Base-by-base conservation (phyloP, 805 yeast species). In the Geotrichum ghanense region DNA sequence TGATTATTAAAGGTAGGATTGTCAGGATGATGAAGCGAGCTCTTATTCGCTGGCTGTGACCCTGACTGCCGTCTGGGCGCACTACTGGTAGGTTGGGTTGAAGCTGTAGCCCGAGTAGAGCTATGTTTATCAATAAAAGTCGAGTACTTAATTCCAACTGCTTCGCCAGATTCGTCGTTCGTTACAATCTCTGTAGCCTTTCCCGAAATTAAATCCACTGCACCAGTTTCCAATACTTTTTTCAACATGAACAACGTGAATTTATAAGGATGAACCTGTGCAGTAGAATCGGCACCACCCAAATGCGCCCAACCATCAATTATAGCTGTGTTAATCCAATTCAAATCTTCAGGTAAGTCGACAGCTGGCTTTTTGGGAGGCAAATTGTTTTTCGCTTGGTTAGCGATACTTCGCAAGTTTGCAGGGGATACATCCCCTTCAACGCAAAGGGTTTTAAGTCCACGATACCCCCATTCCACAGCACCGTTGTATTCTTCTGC, bases 201-300 rank as follows among this genome's bases (percentile, higher is more conserved):
- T 23, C 97, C 98, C 49, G 85, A 71, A 10, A 90, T 72, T 39
- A 92, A 67, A 55, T 84, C 92, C n/a, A 89, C 84, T 17, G 83
- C 78, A 6, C 92, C 95, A 1, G 82, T 68, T 53, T 83, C 87
- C 54, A 83, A 76, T 43, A 95, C 94, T 58, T 85, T 82, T 52
- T 78, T 76, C 51, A 90, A 66, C 9, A 90, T 70, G 59, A 76
- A 84, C 46, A 82, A 83, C n/a, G 97, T 90, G 65, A 92, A 89
- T 59, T 82, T 82, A 66, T 83, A 87, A 1, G 98, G 97, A 61
- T 90, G 97, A 3, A 92, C 95, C 65, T 92, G 97, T 0, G 97
- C 97, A 1, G 97, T 90, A 12, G 94, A 79, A 50, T 82, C 89
- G 24, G 76, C 74, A 20, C 84, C 90, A 24, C 97, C 97, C 44